Percentiles rank a stretch among this genome's conserved stretches.
Conservation (phyloP, 1,284 basidiomycete genomes). For the Trametes versicolor region DNA sequence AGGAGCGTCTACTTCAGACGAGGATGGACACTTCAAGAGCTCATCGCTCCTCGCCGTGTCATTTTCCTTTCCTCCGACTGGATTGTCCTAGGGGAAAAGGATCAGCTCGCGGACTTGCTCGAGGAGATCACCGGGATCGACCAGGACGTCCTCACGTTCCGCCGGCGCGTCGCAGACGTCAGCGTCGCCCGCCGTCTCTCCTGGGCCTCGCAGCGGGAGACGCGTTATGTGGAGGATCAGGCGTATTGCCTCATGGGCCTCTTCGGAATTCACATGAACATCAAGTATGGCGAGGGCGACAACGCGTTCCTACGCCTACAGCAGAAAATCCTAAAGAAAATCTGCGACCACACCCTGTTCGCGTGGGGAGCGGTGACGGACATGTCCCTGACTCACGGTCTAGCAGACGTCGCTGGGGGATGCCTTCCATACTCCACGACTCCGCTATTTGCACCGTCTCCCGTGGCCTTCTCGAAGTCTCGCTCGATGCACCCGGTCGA, state of each 20-base stretch:
- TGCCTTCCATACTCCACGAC: neutral
- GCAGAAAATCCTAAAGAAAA: neutral
- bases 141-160: neutral
- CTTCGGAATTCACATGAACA: slow-evolving; percentile 7
- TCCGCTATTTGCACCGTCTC: no score
- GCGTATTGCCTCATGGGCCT: slow-evolving; percentile 13
- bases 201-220: neutral
- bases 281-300: neutral
- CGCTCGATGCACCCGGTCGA: no score
- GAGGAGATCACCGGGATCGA: slow-evolving; percentile 12
- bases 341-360: slow-evolving; percentile 4
- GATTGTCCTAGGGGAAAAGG: slow-evolving; percentile 1
- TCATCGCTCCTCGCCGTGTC: slow-evolving; percentile 6
- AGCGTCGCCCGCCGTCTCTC: slow-evolving; percentile 12
- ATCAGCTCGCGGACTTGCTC: slow-evolving; percentile 1
- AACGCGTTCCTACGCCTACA: neutral
- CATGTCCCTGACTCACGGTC: neutral
- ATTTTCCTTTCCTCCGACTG: slow-evolving; percentile 5
- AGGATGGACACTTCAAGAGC: slow-evolving; percentile 10
- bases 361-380: neutral
- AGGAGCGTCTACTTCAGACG: slow-evolving; percentile 7
- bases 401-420: no score
- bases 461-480: no score
- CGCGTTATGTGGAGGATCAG: neutral
- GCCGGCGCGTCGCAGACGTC: neutral